Evolutionary conservation across 805 yeast species (phyloP).

Genomic region (Sungouiozyma ichnusensis): DNA sequence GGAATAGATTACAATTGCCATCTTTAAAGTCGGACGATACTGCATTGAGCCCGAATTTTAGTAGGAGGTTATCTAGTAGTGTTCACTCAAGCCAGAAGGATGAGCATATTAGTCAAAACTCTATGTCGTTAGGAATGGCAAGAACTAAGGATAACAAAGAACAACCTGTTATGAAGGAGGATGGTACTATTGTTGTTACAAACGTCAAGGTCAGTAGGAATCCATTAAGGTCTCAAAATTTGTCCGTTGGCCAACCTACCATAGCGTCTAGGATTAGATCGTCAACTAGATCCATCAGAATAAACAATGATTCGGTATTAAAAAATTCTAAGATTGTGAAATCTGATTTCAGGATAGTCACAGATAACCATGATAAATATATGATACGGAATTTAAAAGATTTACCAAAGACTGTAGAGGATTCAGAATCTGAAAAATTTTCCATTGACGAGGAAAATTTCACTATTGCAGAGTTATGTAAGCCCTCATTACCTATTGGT

Average conservation of each 20-base stretch:
- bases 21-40: background rate
- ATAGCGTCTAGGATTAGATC: background rate
- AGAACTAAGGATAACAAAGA: background rate
- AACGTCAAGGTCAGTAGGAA: background rate
- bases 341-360: background rate
- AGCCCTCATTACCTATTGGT: conserved; percentile 58
- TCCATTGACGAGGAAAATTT: conserved; percentile 43
- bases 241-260: background rate
- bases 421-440: conserved; percentile 34
- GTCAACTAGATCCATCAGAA: background rate
- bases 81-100: background rate
- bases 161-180: background rate
- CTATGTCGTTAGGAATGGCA: background rate
- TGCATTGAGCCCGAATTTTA: background rate
- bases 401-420: conserved; percentile 30
- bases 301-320: background rate
- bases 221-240: background rate
- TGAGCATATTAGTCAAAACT: background rate
- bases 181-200: background rate
- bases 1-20: background rate
- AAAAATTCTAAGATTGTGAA: background rate
- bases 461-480: conserved; percentile 63
- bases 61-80: background rate
- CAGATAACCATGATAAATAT: conserved; percentile 20
- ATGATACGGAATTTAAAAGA: conserved; percentile 31